Evolutionary conservation across 2,329 filamentous ascomycete genomes (phyloP).

Genomic region (Microcera coccophila): DNA sequence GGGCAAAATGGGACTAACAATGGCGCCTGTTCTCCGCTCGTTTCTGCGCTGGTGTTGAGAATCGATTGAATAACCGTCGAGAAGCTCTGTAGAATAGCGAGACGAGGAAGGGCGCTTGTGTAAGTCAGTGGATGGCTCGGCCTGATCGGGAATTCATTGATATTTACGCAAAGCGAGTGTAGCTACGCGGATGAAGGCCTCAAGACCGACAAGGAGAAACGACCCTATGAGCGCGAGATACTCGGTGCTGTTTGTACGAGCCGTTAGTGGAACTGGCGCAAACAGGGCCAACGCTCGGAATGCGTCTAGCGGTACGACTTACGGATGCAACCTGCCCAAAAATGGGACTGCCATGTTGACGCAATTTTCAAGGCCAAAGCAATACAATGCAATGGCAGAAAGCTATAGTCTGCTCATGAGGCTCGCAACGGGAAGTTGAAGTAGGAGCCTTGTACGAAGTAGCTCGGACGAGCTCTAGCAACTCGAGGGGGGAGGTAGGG

Average conservation of each 20-base stretch:
- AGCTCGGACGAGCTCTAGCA: conserved; percentile 2
- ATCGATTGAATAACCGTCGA: conserved; percentile 73
- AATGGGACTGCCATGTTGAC: conserved; percentile 50
- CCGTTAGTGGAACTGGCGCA: neutral
- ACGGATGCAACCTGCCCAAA: conserved; percentile 51
- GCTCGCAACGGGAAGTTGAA: conserved; percentile 4
- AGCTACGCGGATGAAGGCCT: conserved; percentile 77
- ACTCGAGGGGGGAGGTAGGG: no score
- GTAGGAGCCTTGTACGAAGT: conserved; percentile 9
- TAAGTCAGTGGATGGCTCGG: conserved; percentile 19
- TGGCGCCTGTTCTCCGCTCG: conserved; percentile 66
- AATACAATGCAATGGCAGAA: no score
- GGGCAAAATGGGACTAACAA: conserved; percentile 44
- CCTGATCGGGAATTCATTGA: conserved; percentile 5
- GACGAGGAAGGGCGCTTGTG: conserved; percentile 70
- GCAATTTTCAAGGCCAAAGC: conserved; percentile 4
- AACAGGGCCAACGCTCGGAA: neutral
- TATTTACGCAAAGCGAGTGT: conserved; percentile 80
- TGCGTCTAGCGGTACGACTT: conserved; percentile 24
- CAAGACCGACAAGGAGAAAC: conserved; percentile 75
- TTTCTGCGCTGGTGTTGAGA: conserved; percentile 67
- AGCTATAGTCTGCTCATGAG: conserved; percentile 6
- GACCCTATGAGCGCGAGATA: conserved; percentile 84
- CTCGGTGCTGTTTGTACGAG: conserved; percentile 57
- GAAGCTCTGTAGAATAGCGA: conserved; percentile 78